These are phyloP conservation scores for Sugiyamaella marilandica DNA, from an alignment of 805 yeast species.

Conservation along the genomic window DNA sequence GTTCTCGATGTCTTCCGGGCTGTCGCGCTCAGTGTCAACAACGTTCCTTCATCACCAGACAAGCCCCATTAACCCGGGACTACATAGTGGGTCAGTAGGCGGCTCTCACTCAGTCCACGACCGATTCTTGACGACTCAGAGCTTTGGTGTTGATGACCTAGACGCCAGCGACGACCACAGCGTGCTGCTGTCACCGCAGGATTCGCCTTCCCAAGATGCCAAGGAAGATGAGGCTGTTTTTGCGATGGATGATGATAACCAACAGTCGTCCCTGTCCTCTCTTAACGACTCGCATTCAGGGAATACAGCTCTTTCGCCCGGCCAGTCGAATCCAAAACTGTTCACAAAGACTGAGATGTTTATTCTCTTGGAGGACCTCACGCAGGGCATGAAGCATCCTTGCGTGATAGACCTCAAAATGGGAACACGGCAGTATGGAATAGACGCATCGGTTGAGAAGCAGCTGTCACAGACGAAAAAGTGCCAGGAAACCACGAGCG, in stretches of 20 bases:
- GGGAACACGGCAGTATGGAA: slow-evolving; percentile 98
- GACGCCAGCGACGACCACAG: background rate
- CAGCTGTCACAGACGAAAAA: slow-evolving; percentile 74
- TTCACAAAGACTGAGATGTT: slow-evolving; percentile 67
- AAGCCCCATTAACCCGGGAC: background rate
- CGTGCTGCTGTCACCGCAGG: slow-evolving; percentile 7
- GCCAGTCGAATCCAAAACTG: background rate
- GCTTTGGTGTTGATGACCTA: background rate
- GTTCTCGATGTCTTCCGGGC: background rate
- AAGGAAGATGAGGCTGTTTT: slow-evolving; percentile 15
- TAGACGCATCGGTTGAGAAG: slow-evolving; percentile 75
- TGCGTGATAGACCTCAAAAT: slow-evolving; percentile 92
- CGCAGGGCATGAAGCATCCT: slow-evolving; percentile 74
- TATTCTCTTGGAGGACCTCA: slow-evolving; percentile 83
- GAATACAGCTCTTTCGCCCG: background rate
- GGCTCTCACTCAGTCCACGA: background rate
- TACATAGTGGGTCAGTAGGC: background rate
- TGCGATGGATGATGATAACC: slow-evolving; percentile 19
- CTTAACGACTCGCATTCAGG: background rate
- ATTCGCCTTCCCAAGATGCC: slow-evolving; percentile 8
- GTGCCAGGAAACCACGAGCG: slow-evolving; percentile 76
- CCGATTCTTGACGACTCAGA: background rate
- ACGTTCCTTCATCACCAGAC: background rate
- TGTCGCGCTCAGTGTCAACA: background rate
- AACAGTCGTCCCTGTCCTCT: background rate